These are phyloP conservation scores for Pseudonectria foliicola DNA, from an alignment of 2,329 filamentous ascomycete species.

Conservation along the genomic window DNA sequence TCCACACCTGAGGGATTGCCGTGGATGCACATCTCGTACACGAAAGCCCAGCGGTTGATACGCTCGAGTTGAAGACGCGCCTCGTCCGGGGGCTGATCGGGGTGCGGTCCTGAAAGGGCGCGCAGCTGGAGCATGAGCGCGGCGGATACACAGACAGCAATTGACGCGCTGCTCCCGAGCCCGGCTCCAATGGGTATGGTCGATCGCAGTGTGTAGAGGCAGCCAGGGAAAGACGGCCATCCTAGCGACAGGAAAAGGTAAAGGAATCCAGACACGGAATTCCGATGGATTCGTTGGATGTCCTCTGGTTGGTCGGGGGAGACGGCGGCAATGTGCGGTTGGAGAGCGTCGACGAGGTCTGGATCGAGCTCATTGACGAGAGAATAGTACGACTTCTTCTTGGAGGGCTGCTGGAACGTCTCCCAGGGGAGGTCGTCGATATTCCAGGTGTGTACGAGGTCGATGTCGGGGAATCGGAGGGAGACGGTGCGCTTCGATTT, in stretches of 20 bases:
- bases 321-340: conserved; percentile 69
- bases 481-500: conserved; percentile 86
- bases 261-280: conserved; percentile 77
- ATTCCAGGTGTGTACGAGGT: conserved; percentile 85
- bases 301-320: conserved; percentile 60
- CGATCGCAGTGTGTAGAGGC: conserved; percentile 83
- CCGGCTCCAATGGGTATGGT: conserved; percentile 91
- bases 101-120: conserved; percentile 81
- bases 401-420: conserved; percentile 67
- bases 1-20: conserved; percentile 95
- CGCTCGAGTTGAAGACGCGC: conserved; percentile 85
- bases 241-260: conserved; percentile 90
- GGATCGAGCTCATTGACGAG: conserved; percentile 76
- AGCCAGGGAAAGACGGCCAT: conserved; percentile 68
- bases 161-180: conserved; percentile 88
- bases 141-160: conserved; percentile 79
- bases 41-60: conserved; percentile 97
- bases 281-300: conserved; percentile 75
- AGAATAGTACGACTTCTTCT: conserved; percentile 95
- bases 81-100: conserved; percentile 81
- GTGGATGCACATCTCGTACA: conserved; percentile 94
- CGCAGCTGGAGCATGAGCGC: conserved; percentile 83
- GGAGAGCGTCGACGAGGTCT: conserved; percentile 72
- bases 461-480: conserved; percentile 85
- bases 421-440: conserved; percentile 88